Percentiles rank a stretch among this genome's conserved stretches.
Evolutionary conservation across 1,139 yeast genomes (phyloP).

Genomic region (Tardiomyces depauwii): DNA sequence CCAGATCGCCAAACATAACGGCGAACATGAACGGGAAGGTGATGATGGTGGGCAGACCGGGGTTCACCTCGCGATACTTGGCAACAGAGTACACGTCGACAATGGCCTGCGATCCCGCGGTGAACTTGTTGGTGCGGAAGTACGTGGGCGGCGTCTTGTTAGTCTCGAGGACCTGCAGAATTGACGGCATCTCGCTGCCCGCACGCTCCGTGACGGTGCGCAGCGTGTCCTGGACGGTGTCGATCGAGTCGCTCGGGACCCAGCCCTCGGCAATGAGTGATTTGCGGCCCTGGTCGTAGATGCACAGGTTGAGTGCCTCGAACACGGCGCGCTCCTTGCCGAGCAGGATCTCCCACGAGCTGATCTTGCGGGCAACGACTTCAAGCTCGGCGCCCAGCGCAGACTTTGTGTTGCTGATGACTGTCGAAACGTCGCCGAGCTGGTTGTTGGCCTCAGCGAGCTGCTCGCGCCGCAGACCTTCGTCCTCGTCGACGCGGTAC

Average conservation of each 20-base stretch:
- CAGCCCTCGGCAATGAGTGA: conserved; percentile 97
- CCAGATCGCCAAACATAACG: conserved; percentile 97
- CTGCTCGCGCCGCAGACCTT: conserved; percentile 45
- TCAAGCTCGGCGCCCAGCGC: conserved; percentile 68
- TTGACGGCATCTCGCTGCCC: conserved; percentile 57
- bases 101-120: conserved; percentile 82
- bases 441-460: conserved; percentile 47
- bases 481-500: conserved; percentile 53
- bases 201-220: conserved; percentile 47
- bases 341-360: conserved; percentile 57
- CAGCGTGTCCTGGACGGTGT: conserved; percentile 37
- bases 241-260: conserved; percentile 58
- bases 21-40: conserved; percentile 99
- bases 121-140: conserved; percentile 85
- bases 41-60: conserved; percentile 87
- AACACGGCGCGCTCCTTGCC: conserved; percentile 66
- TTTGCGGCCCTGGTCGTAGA: conserved; percentile 75
- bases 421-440: conserved; percentile 52
- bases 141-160: conserved; percentile 87
- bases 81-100: conserved; percentile 95
- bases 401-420: conserved; percentile 57
- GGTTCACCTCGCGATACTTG: conserved; percentile 89
- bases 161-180: conserved; percentile 70
- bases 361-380: conserved; percentile 67
- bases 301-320: conserved; percentile 69